These are phyloP conservation scores for Trametes polyzona DNA, from an alignment of 1,284 basidiomycete genomes.

Conservation along the genomic window DNA sequence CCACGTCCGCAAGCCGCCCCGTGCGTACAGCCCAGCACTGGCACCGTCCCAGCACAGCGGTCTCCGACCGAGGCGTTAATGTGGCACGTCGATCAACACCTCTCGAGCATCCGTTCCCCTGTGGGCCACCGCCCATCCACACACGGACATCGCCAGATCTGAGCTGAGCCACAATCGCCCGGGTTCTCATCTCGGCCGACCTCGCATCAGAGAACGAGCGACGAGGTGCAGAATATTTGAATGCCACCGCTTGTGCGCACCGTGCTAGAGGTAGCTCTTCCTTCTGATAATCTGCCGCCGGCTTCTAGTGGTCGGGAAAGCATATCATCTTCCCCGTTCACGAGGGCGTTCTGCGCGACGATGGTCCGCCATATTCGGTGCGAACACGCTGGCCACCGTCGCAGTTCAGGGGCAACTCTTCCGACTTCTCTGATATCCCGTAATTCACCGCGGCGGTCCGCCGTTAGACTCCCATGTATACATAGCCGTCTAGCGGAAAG, in stretches of 20 bases:
- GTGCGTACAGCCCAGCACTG: neutral
- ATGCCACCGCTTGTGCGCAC: neutral
- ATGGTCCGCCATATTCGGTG: neutral
- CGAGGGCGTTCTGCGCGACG: neutral
- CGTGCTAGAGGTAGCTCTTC: neutral
- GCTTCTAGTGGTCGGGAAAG: constrained; percentile 6
- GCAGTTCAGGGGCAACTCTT: neutral
- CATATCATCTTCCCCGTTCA: neutral
- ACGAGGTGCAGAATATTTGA: neutral
- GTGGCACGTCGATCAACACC: constrained; percentile 3
- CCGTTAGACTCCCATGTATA: neutral
- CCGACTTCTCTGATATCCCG: constrained; percentile 6
- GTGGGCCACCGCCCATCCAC: neutral
- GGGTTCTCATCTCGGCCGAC: neutral
- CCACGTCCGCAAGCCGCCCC: neutral
- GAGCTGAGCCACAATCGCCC: constrained; percentile 5
- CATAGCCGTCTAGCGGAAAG: neutral
- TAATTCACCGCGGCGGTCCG: neutral
- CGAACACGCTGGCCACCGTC: neutral
- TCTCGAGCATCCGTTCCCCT: neutral
- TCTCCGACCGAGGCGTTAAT: neutral
- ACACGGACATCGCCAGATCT: neutral
- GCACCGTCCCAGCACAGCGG: neutral
- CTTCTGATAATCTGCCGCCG: constrained; percentile 14
- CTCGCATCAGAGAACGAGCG: constrained; percentile 1